Conservation (phyloP, 169 alveolate genomes). For the Amoebophrya sp. region DNA sequence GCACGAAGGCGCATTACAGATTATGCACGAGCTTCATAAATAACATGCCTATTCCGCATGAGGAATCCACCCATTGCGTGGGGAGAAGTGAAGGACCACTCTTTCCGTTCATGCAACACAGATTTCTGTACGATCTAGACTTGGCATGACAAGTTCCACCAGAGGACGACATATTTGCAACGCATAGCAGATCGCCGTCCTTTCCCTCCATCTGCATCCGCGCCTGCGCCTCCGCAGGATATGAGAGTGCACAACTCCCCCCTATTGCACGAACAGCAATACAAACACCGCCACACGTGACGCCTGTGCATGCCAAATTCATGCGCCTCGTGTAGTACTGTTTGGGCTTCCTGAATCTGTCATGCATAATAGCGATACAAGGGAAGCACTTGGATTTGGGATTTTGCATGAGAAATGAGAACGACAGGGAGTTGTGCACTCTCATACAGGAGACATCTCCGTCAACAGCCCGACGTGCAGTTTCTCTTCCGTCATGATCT, state of each 20-base stretch:
- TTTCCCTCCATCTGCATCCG: background rate
- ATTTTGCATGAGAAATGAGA: too few relatives aligned
- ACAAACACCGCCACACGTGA: too few relatives aligned
- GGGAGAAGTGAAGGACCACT: background rate
- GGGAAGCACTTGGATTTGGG: too few relatives aligned
- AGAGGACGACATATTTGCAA: background rate
- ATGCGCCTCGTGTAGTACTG: too few relatives aligned
- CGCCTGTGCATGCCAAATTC: too few relatives aligned
- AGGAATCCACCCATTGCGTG: background rate
- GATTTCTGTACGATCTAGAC: conserved; percentile 36
- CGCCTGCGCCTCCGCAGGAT: conserved; percentile 24
- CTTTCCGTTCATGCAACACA: background rate
- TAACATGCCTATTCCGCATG: background rate
- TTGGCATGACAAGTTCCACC: conserved; percentile 42
- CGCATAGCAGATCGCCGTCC: background rate
- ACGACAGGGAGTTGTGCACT: too few relatives aligned
- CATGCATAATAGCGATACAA: too few relatives aligned
- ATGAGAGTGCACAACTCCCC: too few relatives aligned
- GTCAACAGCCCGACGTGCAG: conserved; percentile 41
- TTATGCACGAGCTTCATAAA: background rate
- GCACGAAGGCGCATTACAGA: too few relatives aligned
- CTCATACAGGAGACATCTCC: conserved; percentile 43
- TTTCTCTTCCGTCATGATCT: conserved; percentile 40
- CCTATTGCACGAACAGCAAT: too few relatives aligned
- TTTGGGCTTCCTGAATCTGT: too few relatives aligned